Evolutionary conservation across 805 yeast species (phyloP).

Genomic region (Maudiozyma barnettii): DNA sequence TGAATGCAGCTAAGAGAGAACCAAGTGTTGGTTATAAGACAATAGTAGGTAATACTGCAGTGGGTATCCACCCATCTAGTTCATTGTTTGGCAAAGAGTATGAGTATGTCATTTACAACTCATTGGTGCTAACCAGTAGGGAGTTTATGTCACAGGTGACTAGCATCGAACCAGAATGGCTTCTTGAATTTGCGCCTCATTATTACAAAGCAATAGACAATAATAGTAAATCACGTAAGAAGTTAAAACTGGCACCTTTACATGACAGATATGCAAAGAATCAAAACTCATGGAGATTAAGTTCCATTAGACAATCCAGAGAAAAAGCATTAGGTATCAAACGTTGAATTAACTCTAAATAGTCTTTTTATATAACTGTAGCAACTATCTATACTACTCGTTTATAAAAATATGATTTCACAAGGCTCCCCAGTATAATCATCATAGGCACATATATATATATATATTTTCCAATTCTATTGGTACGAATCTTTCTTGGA

Average conservation of each 20-base stretch:
- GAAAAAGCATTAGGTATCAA: slow-evolving; percentile 25
- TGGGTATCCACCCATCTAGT: slow-evolving; percentile 82
- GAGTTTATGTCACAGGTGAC: slow-evolving; percentile 91
- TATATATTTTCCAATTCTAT: too few species aligned
- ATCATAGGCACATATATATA: too few species aligned
- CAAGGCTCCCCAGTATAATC: too few species aligned
- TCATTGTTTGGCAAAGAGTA: slow-evolving; percentile 52
- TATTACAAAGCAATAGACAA: slow-evolving; percentile 60
- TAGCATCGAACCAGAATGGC: slow-evolving; percentile 74
- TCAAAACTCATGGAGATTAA: slow-evolving; percentile 71
- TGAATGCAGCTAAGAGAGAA: slow-evolving; percentile 57
- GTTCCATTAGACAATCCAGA: slow-evolving; percentile 32
- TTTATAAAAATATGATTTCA: neutral
- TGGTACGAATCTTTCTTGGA: too few species aligned
- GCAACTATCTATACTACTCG: neutral
- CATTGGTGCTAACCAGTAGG: slow-evolving; percentile 68
- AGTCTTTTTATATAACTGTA: neutral
- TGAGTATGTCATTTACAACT: slow-evolving; percentile 75
- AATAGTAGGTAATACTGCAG: slow-evolving; percentile 62
- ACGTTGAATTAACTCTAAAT: too few species aligned
- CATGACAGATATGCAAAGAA: slow-evolving; percentile 48
- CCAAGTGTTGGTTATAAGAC: slow-evolving; percentile 67
- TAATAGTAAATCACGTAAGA: slow-evolving; percentile 42
- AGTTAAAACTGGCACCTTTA: slow-evolving; percentile 66
- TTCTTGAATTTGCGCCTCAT: slow-evolving; percentile 57